Percentiles rank a stretch among this genome's conserved stretches.
phyloP scores from a whole-genome alignment of 2,329 filamentous ascomycete genomes.

The Fusarium nygamai region DNA sequence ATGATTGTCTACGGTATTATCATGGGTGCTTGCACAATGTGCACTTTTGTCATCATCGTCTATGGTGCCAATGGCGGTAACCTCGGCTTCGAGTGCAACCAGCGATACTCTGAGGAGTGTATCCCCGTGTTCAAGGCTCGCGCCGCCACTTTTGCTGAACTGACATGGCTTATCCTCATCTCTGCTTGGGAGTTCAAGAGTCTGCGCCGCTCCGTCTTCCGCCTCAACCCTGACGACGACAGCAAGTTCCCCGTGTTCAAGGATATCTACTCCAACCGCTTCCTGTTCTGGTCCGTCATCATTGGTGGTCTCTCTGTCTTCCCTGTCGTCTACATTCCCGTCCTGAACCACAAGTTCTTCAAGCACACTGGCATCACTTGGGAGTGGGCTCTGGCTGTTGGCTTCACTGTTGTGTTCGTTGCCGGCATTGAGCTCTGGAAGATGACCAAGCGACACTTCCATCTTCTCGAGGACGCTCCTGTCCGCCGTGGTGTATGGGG shows the following conservation, averaged over 20 bases:
- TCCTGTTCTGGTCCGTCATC: constrained; percentile 74
- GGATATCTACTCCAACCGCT: constrained; percentile 75
- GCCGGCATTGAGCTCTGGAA: constrained; percentile 78
- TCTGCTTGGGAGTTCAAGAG: constrained; percentile 83
- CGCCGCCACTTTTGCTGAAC: constrained; percentile 76
- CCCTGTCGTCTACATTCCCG: constrained; percentile 77
- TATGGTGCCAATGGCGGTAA: constrained; percentile 65
- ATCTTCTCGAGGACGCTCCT: constrained; percentile 62
- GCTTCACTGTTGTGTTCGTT: constrained; percentile 72
- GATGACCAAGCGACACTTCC: constrained; percentile 67
- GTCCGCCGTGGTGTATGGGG: constrained; percentile 62
- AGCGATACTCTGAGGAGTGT: constrained; percentile 64
- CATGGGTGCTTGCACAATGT: constrained; percentile 76
- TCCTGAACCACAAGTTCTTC: constrained; percentile 75
- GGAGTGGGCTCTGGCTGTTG: constrained; percentile 78
- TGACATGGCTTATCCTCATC: constrained; percentile 79
- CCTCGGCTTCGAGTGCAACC: constrained; percentile 72
- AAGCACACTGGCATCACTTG: constrained; percentile 76
- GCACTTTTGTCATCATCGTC: constrained; percentile 72
- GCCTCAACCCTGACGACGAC: constrained; percentile 64
- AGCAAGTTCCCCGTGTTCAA: constrained; percentile 64
- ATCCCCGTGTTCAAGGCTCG: constrained; percentile 73
- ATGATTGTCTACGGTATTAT: constrained; percentile 82
- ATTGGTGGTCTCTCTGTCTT: constrained; percentile 71
- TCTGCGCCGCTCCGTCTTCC: constrained; percentile 76